A percentile compares a stretch with the other conserved stretches of the same genome.
Conservation (phyloP, 768 basidiomycete genomes). For the Russula sp. region DNA sequence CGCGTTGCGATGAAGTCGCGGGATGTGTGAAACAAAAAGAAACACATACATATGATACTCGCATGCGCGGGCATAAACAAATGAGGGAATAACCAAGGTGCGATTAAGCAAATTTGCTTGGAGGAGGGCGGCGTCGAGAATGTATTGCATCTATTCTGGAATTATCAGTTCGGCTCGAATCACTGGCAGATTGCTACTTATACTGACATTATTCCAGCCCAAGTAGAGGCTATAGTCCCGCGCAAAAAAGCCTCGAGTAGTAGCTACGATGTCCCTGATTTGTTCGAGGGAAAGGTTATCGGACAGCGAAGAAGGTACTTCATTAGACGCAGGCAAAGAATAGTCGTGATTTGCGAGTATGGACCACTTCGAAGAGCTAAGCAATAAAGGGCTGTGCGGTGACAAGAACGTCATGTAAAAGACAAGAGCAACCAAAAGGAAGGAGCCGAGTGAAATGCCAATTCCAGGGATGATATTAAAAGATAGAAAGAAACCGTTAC, state of each 20-base stretch:
- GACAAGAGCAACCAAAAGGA: constrained; percentile 9
- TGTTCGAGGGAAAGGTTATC: constrained; percentile 36
- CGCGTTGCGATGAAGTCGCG: neutral
- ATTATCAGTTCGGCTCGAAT: neutral
- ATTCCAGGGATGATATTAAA: neutral
- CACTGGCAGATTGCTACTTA: neutral
- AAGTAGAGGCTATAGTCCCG: constrained; percentile 41
- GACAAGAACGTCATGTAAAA: constrained; percentile 13
- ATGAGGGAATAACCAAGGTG: constrained; percentile 45
- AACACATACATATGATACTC: constrained; percentile 42
- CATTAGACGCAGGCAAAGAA: neutral
- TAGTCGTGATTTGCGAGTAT: no score
- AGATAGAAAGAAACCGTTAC: neutral
- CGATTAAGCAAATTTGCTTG: constrained; percentile 46
- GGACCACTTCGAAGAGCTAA: neutral
- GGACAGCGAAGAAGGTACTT: neutral
- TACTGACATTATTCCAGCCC: constrained; percentile 49
- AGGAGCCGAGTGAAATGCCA: constrained; percentile 8
- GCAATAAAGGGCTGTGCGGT: neutral
- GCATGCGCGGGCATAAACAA: constrained; percentile 47
- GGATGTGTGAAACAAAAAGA: constrained; percentile 14
- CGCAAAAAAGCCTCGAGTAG: no score
- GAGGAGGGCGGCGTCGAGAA: constrained; percentile 45
- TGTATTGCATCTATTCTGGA: constrained; percentile 45
- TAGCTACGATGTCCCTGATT: constrained; percentile 26